Base-by-base conservation (phyloP, 2,329 filamentous ascomycete genomes). In the Hypoxylon sp. region DNA sequence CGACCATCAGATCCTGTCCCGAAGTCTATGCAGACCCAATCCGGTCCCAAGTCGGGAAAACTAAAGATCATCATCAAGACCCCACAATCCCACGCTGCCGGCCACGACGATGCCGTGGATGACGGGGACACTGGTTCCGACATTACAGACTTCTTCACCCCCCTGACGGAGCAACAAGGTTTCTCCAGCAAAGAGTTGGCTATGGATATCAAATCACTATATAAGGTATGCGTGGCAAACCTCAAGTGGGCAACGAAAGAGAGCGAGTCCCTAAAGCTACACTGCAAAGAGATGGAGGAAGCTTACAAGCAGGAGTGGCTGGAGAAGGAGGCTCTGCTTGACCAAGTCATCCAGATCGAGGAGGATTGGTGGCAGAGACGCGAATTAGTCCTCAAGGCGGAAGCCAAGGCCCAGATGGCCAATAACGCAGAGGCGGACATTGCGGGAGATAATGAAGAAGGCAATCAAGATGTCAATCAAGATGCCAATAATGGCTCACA, bases 281-380 rank as follows among this genome's bases (percentile, higher is more conserved):
- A 94, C 78, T 89, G 90, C 72, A 89, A 90, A 70, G 82, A 83
- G 48, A 86, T 91, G 79, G 92, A 95, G 78, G 87, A 88, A 37
- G 75, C 85, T 11, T 90, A 91, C 79, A 88, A 88, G 77, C 85
- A 89, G 69, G 92, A 94, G 77, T 96, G 93, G 93, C 82, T 89
- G 13, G 89, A 92, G 80, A 95, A 95, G 80, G 92, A 96, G 80
- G 85, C 93, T 31, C 80, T 95, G 17, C 80, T 96, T n/a, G 88
- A 93, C 64, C 92, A 94, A 76, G 86, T 91, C 33, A 85, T 93
- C 73, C 80, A 86, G 74, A 85, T 83, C 74, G 92, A 95, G 78
- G 84, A 88, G 35, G 89, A 90, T 77, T 90, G 90, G 82, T 88
- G 90, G 73, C 82, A 85, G 63, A 83, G 89, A 58, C 85, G 88